Base-by-base conservation (phyloP, 352 stramenopile genomes). In the Lagenidium giganteum region DNA sequence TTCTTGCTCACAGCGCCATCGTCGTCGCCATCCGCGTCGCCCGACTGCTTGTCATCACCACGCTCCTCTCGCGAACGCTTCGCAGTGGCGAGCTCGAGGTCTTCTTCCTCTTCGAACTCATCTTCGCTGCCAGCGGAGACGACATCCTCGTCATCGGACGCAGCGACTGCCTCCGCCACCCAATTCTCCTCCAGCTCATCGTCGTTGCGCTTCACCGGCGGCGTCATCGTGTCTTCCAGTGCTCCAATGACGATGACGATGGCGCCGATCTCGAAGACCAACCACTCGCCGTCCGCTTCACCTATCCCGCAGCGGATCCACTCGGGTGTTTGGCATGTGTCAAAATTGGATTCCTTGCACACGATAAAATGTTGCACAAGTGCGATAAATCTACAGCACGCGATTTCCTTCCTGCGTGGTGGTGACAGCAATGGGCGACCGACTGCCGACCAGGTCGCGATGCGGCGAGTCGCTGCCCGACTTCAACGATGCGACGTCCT, bases 171-270 rank as follows among this genome's bases (percentile, higher is more conserved):
- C 46, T 73, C 56, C 11, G 62, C 56, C 48, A 45, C 57, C 70
- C 70, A 83, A 63, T 83, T 83, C 65, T 76, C 60, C 52, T 83
- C 70, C 24, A 83, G 65, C 44, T 78, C 70, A 47, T 83, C 70
- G 53, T 83, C 67, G 49, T 83, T 83, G n/a, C n/a, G n/a, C n/a
- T n/a, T 40, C 35, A 12, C 37, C 2, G 35, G 4, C 28, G 27
- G 16, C 37, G 24, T 39, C 47, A 25, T 42, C 5, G 20, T 35
- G 18, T 37, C 25, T 18, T 32, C 25, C n/a, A 20, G 8, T 40
- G 42, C 57, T 11, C 23, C 26, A 9, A 7, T 26, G 25, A 9
- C 14, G 8, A 12, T 33, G 9, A 17, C 47, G 43, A 42, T 17
- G 42, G 36, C n/a, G 41, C 29, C 29, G 34, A 56, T 46, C 54